Evolutionary conservation across 176 grass and related monocot genomes (phyloP), one percentile per base, ranked within the genome.

Genomic region (Bonia amplexicaulis): DNA sequence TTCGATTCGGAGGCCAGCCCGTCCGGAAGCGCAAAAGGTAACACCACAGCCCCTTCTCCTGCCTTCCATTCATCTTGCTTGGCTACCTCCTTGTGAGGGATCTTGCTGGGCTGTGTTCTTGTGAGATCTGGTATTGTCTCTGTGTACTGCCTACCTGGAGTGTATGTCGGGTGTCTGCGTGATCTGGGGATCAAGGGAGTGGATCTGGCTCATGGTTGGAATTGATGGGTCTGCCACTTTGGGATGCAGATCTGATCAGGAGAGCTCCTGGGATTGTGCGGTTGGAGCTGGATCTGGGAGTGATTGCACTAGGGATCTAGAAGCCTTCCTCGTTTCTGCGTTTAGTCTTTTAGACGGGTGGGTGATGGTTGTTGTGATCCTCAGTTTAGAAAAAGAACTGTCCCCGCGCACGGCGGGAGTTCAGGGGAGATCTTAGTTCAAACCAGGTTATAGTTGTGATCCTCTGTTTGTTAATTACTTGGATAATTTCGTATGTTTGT

Each of bases 241-340:
- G 26, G 42, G 71, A 0, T 22, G 88, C 72, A 71, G 54, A 72
- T 82, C 71, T 77, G 77, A 54, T 2, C 13, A 9, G 8, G 72
- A 33, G 20, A 16, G 63, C 1, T 85, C 53, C 25, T 6, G 78
- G 46, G 44, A 69, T 44, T 31, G 78, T 16, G 39, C 6, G 19
- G 7, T 6, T 47, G 31, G 11, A 35, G 83, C 44, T 67, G 63
- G 78, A 90, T 90, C 71, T 85, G 19, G 69, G 26, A 52, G 29
- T 69, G 26, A 5, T 76, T 75, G 20, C 20, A 53, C 46, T 35
- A 58, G 5, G 20, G 15, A 27, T 40, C 57, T 46, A 66, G 19
- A 17, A 7, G 12, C 0, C 7, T 49, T 52, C 23, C 46, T 46
- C 47, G 14, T 23, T 13, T 7, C 3, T 5, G 15, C 3, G 66